These are phyloP conservation scores for Neonothopanus nambi DNA, from an alignment of 1,284 basidiomycete species.

Conservation along the genomic window DNA sequence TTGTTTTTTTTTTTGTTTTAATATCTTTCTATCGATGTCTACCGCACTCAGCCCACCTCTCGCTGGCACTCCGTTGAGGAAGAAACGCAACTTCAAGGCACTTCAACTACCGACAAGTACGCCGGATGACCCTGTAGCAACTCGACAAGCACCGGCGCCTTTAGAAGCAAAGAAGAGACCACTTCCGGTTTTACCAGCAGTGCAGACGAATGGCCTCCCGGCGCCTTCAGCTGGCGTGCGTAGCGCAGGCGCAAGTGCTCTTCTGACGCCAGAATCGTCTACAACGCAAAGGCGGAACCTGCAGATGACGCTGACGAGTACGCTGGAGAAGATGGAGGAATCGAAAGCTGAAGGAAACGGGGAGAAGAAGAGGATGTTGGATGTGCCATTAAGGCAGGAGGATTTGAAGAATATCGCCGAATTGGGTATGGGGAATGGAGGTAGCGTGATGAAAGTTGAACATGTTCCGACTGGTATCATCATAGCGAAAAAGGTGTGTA, in stretches of 20 bases:
- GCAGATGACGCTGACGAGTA: slow-evolving; percentile 11
- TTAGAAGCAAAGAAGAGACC: slow-evolving; percentile 48
- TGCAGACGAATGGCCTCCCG: slow-evolving; percentile 39
- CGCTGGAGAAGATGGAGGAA: slow-evolving; percentile 11
- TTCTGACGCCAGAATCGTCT: slow-evolving; percentile 14
- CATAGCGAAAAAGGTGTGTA: slow-evolving; percentile 92
- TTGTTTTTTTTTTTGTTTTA: background rate
- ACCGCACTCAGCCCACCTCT: background rate
- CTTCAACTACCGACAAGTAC: slow-evolving; percentile 15
- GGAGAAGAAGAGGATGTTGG: slow-evolving; percentile 73
- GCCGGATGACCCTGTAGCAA: slow-evolving; percentile 13
- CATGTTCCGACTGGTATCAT: slow-evolving; percentile 83
- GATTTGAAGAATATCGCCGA: slow-evolving; percentile 85
- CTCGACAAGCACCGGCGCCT: slow-evolving; percentile 16
- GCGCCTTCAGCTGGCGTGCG: slow-evolving; percentile 32
- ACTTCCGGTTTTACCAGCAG: slow-evolving; percentile 50
- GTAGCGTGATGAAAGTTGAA: slow-evolving; percentile 93
- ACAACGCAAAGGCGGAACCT: slow-evolving; percentile 14
- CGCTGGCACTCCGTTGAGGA: background rate
- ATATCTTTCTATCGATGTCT: too few relatives aligned
- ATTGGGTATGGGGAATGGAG: slow-evolving; percentile 94
- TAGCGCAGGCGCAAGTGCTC: slow-evolving; percentile 25
- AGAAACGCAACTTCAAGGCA: slow-evolving; percentile 18
- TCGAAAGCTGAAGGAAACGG: slow-evolving; percentile 38
- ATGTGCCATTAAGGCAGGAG: slow-evolving; percentile 74